Evolutionary conservation across 352 stramenopile genomes (phyloP), one percentile per base, ranked within the genome.

Genomic region (Peronospora destructor): DNA sequence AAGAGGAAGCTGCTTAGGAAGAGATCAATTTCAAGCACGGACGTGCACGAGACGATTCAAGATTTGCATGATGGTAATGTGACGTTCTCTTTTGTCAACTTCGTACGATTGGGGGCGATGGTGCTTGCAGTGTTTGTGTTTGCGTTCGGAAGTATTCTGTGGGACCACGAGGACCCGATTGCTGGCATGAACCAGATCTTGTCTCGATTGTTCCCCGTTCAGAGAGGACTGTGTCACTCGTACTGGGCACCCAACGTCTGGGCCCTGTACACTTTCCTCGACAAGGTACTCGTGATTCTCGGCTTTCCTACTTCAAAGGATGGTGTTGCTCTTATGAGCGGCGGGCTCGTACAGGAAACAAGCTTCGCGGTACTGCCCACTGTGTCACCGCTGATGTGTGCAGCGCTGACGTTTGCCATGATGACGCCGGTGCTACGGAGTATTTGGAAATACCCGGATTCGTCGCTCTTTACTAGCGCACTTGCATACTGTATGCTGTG

Each of bases 221-320:
- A 91, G 37, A 77, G 96, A 47, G 96, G 96, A 2, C 72, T 99
- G 4, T 94, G 96, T 14, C 96, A 99, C 61, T 88, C 95, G 14
- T 99, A 99, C 73, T 99, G 96, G 96, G 96, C 96, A 2, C 94
- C 94, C 5, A 99, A 99, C 62, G 58, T 97, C 9, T 99, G 96
- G 96, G 95, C 96, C 10, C 54, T 99, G 0, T 99, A 98, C 56
- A 78, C 76, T 1, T 94, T 96, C 42, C 32, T 84, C 1, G 86
- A 97, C 61, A 94, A 94, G 54, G 49, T 96, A 3, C 54, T 92
- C 16, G 74, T 83, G 14, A 34, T 83, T 3, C 32, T 77, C 1
- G 63, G 76, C 1, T 66, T 76, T 10, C 60, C 66, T 14, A 38
- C 59, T 16, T 39, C 53, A 5, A 64, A 45, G 5, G 38, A 62